These are phyloP conservation scores for Coelastrella sp. DNA, from an alignment of 139 green algal species.

Conservation along the genomic window DNA sequence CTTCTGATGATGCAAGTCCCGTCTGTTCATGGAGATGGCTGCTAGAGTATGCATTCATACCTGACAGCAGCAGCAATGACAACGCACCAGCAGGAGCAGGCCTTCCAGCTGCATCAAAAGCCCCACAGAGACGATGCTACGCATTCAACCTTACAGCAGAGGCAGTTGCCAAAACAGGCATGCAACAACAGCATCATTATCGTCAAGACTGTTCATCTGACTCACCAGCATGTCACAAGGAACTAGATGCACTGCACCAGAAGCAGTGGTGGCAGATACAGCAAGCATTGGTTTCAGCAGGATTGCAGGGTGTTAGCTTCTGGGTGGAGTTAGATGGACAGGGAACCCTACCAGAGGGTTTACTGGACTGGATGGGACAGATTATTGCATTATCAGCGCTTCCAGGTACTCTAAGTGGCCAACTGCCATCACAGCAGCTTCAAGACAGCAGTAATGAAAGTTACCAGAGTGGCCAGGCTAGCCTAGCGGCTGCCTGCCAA, in stretches of 20 bases:
- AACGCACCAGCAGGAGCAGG: neutral
- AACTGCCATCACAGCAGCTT: neutral
- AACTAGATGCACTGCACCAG: neutral
- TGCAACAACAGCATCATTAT: neutral
- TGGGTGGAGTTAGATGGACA: conserved; percentile 16
- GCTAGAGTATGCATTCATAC: conserved; percentile 26
- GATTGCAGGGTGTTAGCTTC: conserved; percentile 3
- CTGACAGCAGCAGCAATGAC: conserved; percentile 4
- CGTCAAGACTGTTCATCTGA: neutral
- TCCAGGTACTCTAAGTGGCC: neutral
- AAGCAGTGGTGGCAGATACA: neutral
- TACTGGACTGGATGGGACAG: neutral
- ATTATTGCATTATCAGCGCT: neutral
- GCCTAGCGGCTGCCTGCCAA: too few relatives aligned
- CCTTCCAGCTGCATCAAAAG: neutral
- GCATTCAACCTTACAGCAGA: conserved; percentile 23
- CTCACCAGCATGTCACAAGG: neutral
- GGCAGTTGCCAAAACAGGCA: neutral
- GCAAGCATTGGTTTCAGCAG: neutral
- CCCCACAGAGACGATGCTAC: neutral
- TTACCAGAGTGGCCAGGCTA: too few relatives aligned
- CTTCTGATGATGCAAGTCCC: conserved; percentile 12
- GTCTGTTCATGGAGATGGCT: conserved; percentile 34
- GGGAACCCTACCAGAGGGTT: neutral
- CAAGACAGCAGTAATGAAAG: neutral